Conservation (phyloP, 176 grass and related monocot genomes). For the Typha latifolia region DNA sequence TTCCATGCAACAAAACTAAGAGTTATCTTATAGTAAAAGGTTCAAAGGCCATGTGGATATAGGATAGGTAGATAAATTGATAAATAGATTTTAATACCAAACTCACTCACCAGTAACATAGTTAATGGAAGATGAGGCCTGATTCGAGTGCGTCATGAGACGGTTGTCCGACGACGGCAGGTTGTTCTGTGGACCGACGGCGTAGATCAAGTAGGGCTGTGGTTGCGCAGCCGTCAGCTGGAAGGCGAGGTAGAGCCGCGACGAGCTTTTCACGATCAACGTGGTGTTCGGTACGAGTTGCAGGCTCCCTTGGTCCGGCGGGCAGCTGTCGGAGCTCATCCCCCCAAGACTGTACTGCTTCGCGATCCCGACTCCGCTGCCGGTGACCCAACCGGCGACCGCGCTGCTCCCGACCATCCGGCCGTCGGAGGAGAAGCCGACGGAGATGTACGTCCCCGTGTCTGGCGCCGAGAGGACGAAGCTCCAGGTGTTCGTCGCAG, state of each 20-base stretch:
- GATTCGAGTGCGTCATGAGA: constrained; percentile 29
- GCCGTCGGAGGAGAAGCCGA: constrained; percentile 56
- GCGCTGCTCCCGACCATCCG: constrained; percentile 55
- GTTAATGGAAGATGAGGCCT: constrained; percentile 33
- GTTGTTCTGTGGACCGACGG: constrained; percentile 34
- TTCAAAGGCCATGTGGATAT: too few relatives aligned
- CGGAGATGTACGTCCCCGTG: constrained; percentile 37
- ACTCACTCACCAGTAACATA: constrained; percentile 26
- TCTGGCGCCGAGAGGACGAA: constrained; percentile 69
- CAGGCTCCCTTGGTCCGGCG: constrained; percentile 49
- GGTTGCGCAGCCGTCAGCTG: constrained; percentile 27
- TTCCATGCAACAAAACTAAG: too few relatives aligned
- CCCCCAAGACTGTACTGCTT: constrained; percentile 60
- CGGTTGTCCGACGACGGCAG: constrained; percentile 25
- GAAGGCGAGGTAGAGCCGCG: constrained; percentile 59
- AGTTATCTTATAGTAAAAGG: too few relatives aligned
- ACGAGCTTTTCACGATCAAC: constrained; percentile 29
- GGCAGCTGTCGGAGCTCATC: constrained; percentile 29
- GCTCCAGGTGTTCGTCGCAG: constrained; percentile 35
- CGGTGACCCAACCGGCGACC: constrained; percentile 42
- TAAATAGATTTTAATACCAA: too few relatives aligned
- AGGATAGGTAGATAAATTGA: too few relatives aligned
- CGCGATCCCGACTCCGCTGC: constrained; percentile 24
- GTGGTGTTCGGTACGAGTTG: constrained; percentile 30
- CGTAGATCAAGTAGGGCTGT: constrained; percentile 44